Evolutionary conservation across 2,329 filamentous ascomycete species (phyloP).

Genomic region (Triangularia verruculosa): DNA sequence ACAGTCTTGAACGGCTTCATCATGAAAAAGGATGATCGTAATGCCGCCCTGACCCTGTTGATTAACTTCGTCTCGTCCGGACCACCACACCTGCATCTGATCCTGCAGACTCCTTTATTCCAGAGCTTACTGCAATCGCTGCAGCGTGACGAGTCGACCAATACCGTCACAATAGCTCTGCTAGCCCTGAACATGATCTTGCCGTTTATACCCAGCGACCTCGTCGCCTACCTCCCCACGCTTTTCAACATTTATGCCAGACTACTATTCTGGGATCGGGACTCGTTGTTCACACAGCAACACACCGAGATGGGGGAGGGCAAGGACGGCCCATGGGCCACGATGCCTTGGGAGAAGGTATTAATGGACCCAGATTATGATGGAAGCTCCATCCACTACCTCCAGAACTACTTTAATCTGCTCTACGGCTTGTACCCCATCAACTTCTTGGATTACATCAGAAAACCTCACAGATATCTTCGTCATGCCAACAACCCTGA

Average conservation of each 20-base stretch:
- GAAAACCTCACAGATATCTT: slow-evolving; percentile 75
- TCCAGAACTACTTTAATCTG: slow-evolving; percentile 75
- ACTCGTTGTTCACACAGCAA: slow-evolving; percentile 42
- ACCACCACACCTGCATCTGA: slow-evolving; percentile 74
- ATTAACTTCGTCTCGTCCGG: slow-evolving; percentile 71
- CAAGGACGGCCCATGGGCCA: slow-evolving; percentile 30
- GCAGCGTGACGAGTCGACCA: slow-evolving; percentile 73
- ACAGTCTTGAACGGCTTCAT: slow-evolving; percentile 63
- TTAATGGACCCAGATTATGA: slow-evolving; percentile 60
- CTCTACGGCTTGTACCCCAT: slow-evolving; percentile 81
- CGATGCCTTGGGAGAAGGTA: slow-evolving; percentile 61
- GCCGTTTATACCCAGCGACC: slow-evolving; percentile 72
- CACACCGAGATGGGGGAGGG: slow-evolving; percentile 41
- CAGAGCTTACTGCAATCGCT: slow-evolving; percentile 69
- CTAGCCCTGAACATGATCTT: slow-evolving; percentile 77
- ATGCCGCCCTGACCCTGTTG: slow-evolving; percentile 63
- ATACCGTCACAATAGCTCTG: slow-evolving; percentile 70
- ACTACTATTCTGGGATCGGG: slow-evolving; percentile 72
- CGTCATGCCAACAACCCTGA: slow-evolving; percentile 70
- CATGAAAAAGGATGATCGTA: slow-evolving; percentile 60
- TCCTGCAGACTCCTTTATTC: slow-evolving; percentile 70
- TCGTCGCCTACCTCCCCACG: slow-evolving; percentile 65
- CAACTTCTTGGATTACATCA: slow-evolving; percentile 83
- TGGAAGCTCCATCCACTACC: slow-evolving; percentile 60
- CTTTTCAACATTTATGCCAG: slow-evolving; percentile 81